Evolutionary conservation across 768 basidiomycete species (phyloP), one percentile per base, ranked within the genome.

Genomic region (Auriculariales sp.): DNA sequence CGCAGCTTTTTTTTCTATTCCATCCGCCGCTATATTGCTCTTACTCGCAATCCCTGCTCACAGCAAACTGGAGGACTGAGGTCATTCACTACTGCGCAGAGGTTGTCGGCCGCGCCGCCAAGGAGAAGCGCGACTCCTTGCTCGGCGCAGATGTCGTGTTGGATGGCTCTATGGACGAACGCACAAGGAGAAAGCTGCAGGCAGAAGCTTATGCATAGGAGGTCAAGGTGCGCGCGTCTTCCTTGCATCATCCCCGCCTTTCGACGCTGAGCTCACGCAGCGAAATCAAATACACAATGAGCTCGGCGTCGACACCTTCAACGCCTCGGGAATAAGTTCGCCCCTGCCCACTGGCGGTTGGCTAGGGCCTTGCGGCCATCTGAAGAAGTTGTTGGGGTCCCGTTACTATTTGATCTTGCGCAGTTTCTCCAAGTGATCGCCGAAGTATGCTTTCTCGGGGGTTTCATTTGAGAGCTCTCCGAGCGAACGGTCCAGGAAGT

Each of bases 211-310:
- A 71, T 61, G 74, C 71, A 25, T 77, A 82, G 34, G 75, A 85
- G 59, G 81, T 84, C 42, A 82, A 83, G 74, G 87, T 83, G 55
- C 49, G 66, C 62, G 49, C 17, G 24, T 36, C 49, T 28, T 51
- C 32, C 34, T 33, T 24, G 2, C 30, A 30, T 46, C 28, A 35
- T 35, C 22, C 52, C 24, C 34, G 27, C 25, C 25, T 46, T 15
- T 49, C 53, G 57, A 52, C n/a, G n/a, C n/a, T n/a, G n/a, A n/a
- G n/a, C n/a, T n/a, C n/a, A n/a, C n/a, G 50, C 58, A 89, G 86
- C 71, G 75, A 52, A 78, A 75, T 49, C 84, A 87, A 59, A 73
- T 89, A 11, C 83, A 68, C 58, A 84, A 83, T 60, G 87, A 89
- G 65, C 63, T 81, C 31, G 66, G 71, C 27, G 77, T 89, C 3